Base-by-base conservation (phyloP, 192 early-diverging fungal genomes). In the Piromyces finnis region DNA sequence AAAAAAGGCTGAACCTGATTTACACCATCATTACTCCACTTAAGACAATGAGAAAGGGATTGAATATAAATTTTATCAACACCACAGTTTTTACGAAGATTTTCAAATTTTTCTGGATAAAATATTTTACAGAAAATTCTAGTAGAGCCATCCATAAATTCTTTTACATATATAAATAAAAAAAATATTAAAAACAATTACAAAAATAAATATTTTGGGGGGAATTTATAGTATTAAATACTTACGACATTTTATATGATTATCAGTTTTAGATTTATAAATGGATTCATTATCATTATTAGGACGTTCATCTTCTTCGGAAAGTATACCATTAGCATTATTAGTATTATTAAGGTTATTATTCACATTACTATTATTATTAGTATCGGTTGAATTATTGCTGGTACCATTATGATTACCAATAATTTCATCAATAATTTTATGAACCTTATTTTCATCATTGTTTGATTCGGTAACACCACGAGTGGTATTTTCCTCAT, bases 31-130 rank as follows among this genome's bases (percentile, higher is more conserved):
- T 93, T 90, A 81, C 94, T 90, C 90, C 95, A 97, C 77, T 90
- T 88, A 79, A 93, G 87, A 82, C 97, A 98, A n/a, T 94, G 88
- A 14, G 95, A 91, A 16, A 98, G 83, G 0, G 95, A 96, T 83
- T 94, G 91, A 29, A 95, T 90, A 82, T 91, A 97, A 37, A 87
- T 91, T 78, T 92, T 91, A 30, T 95, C 94, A 78, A 93, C 93
- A 13, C 93, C 94, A 80, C 94, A 94, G 78, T 93, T 92, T 12
- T 91, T 88, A 28, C 97, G 88, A 78, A 98, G 82, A 0, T 92
- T 93, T 84, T 97, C 95, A 83, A 98, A 98, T 84, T 98, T 94
- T 82, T 95, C 93, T 15, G 94, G 91, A 84, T 92, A 98, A 84
- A 93, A 97, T 15, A 95, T 93, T 80, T 94, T 94, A 90, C 97